A percentile compares a stretch with the other conserved stretches of the same genome.
phyloP scores from a whole-genome alignment of 2,329 filamentous ascomycete genomes.

The Dissoconium aciculare region DNA sequence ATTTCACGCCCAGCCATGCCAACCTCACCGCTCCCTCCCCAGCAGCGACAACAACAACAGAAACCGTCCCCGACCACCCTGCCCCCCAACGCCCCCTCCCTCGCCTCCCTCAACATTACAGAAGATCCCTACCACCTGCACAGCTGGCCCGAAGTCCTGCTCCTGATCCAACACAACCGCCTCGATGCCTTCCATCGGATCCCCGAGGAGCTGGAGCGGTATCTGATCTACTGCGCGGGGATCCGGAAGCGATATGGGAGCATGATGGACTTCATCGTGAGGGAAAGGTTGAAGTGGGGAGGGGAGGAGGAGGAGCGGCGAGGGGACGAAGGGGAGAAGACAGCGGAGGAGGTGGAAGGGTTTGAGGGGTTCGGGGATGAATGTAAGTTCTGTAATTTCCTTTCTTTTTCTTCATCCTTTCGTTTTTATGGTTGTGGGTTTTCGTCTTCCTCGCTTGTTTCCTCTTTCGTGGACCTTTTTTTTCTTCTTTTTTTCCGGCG shows the following conservation, averaged over 20 bases:
- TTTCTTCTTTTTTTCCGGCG: no score
- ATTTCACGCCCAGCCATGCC: no score
- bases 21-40: no score
- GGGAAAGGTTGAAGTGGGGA: slow-evolving; percentile 47
- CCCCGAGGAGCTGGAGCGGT: slow-evolving; percentile 64
- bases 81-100: slow-evolving; percentile 46
- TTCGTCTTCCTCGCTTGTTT: neutral
- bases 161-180: slow-evolving; percentile 49
- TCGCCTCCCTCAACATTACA: slow-evolving; percentile 51
- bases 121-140: slow-evolving; percentile 50
- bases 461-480: neutral
- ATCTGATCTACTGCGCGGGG: slow-evolving; percentile 52
- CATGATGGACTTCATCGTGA: slow-evolving; percentile 61
- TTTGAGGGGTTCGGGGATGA: slow-evolving; percentile 30
- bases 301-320: slow-evolving; percentile 40
- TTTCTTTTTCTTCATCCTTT: slow-evolving; percentile 5
- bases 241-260: slow-evolving; percentile 56
- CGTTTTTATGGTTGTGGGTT: neutral
- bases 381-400: slow-evolving; percentile 21
- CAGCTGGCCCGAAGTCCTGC: slow-evolving; percentile 54
- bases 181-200: slow-evolving; percentile 63
- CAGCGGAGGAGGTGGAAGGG: slow-evolving; percentile 27
- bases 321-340: neutral
- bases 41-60: no score
- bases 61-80: slow-evolving; percentile 47